Evolutionary conservation across 1,139 yeast genomes (phyloP).

Genomic region (Pichia terricola): DNA sequence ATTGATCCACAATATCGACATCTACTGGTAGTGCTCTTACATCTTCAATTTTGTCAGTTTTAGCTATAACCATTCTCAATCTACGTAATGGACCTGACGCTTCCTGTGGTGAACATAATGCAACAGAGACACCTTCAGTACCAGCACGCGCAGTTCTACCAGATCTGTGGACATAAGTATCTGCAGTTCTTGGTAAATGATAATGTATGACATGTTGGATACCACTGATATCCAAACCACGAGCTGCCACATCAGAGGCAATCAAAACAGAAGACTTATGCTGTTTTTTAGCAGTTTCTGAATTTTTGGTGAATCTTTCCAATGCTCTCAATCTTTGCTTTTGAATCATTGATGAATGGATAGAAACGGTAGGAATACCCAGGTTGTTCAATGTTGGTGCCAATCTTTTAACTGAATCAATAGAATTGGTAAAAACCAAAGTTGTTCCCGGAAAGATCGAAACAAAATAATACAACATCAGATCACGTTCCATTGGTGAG

Average conservation of each 20-base stretch:
- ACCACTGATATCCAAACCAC: constrained; percentile 89
- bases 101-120: constrained; percentile 90
- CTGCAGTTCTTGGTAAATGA: constrained; percentile 92
- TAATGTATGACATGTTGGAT: constrained; percentile 95
- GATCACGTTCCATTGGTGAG: constrained; percentile 82
- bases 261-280: constrained; percentile 61
- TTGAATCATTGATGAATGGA: constrained; percentile 93
- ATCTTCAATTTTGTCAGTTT: constrained; percentile 34
- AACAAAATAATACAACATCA: constrained; percentile 79
- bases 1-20: constrained; percentile 57
- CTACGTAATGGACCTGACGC: constrained; percentile 79
- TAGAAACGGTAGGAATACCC: constrained; percentile 63
- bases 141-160: constrained; percentile 99
- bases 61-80: constrained; percentile 49
- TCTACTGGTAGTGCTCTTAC: constrained; percentile 73
- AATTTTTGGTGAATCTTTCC: constrained; percentile 58
- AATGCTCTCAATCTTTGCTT: constrained; percentile 81
- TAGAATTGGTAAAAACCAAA: constrained; percentile 85
- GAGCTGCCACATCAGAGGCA: constrained; percentile 97
- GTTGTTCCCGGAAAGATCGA: constrained; percentile 85
- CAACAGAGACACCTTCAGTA: constrained; percentile 84
- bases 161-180: constrained; percentile 88
- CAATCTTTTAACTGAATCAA: constrained; percentile 83
- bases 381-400: constrained; percentile 67
- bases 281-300: constrained; percentile 33